Evolutionary conservation across 129 eudicot genomes (phyloP).

Genomic region (Arctium lappa): DNA sequence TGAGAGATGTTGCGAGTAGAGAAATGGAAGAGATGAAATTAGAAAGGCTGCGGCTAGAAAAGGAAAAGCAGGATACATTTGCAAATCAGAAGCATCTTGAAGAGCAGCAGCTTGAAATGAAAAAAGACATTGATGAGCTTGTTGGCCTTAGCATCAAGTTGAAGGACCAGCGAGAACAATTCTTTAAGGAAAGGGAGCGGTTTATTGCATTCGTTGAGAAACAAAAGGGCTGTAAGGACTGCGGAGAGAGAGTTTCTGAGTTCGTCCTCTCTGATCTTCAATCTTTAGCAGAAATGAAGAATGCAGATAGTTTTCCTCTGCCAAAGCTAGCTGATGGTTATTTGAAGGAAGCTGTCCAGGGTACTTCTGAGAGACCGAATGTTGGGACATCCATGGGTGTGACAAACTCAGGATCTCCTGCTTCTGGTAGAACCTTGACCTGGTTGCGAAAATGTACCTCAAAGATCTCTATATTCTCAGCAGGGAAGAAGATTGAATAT

Average conservation of each 20-base stretch:
- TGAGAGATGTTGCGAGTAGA: slow-evolving; percentile 58
- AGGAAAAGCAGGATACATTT: slow-evolving; percentile 56
- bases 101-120: slow-evolving; percentile 69
- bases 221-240: slow-evolving; percentile 59
- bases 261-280: slow-evolving; percentile 76
- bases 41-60: slow-evolving; percentile 55
- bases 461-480: slow-evolving; percentile 61
- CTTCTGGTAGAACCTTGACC: slow-evolving; percentile 56
- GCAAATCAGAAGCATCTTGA: slow-evolving; percentile 69
- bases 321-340: slow-evolving; percentile 64
- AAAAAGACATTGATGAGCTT: slow-evolving; percentile 76
- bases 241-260: slow-evolving; percentile 73
- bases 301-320: slow-evolving; percentile 50
- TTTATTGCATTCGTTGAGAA: slow-evolving; percentile 73
- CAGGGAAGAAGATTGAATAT: slow-evolving; percentile 58
- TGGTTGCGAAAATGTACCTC: slow-evolving; percentile 83
- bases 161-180: slow-evolving; percentile 85
- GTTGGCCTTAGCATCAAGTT: slow-evolving; percentile 72
- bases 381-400: slow-evolving; percentile 41
- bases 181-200: slow-evolving; percentile 76
- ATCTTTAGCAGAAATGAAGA: slow-evolving; percentile 47
- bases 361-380: slow-evolving; percentile 40
- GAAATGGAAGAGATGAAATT: slow-evolving; percentile 87
- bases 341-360: slow-evolving; percentile 46
- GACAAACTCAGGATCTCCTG: slow-evolving; percentile 51